These are phyloP conservation scores for Cladophialophora carrionii DNA, from an alignment of 2,329 filamentous ascomycete species.

Conservation along the genomic window DNA sequence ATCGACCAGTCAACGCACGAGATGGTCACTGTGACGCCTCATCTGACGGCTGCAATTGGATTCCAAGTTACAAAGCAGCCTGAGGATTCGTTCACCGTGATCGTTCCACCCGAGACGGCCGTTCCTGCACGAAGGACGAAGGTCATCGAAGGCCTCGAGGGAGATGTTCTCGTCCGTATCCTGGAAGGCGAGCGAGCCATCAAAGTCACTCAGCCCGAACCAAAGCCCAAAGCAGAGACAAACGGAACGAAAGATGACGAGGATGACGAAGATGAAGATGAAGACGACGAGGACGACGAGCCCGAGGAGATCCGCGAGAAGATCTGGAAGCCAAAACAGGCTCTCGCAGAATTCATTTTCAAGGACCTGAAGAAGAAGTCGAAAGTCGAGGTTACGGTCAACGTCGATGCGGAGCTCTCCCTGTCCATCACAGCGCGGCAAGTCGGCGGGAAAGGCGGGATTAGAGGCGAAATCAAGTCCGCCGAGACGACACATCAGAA, in stretches of 20 bases:
- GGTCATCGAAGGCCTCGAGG: conserved; percentile 75
- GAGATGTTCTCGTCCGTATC: conserved; percentile 84
- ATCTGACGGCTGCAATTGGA: conserved; percentile 85
- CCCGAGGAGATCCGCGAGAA: conserved; percentile 87
- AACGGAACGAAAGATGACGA: conserved; percentile 63
- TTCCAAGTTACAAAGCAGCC: conserved; percentile 51
- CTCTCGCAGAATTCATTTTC: conserved; percentile 83
- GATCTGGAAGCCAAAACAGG: conserved; percentile 83
- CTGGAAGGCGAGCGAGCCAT: conserved; percentile 89
- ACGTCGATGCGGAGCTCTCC: conserved; percentile 76
- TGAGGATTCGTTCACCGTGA: conserved; percentile 69
- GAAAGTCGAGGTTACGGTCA: conserved; percentile 93
- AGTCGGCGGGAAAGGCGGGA: conserved; percentile 82
- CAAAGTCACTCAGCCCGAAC: conserved; percentile 86
- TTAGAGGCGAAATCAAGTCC: conserved; percentile 64
- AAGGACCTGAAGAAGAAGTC: conserved; percentile 81
- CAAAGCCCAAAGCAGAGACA: conserved; percentile 67
- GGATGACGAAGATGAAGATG: conserved; percentile 66
- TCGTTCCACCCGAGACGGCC: conserved; percentile 84
- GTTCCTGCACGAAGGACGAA: conserved; percentile 85
- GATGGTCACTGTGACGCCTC: conserved; percentile 89
- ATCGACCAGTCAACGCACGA: conserved; percentile 96
- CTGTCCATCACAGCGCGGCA: conserved; percentile 82
- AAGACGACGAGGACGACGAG: conserved; percentile 70
- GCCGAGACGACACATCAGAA: conserved; percentile 43